A percentile compares a stretch with the other conserved stretches of the same genome.
These are phyloP conservation scores for Gossypium raimondii DNA, from an alignment of 345 rosid genomes.

Conservation along the genomic window DNA sequence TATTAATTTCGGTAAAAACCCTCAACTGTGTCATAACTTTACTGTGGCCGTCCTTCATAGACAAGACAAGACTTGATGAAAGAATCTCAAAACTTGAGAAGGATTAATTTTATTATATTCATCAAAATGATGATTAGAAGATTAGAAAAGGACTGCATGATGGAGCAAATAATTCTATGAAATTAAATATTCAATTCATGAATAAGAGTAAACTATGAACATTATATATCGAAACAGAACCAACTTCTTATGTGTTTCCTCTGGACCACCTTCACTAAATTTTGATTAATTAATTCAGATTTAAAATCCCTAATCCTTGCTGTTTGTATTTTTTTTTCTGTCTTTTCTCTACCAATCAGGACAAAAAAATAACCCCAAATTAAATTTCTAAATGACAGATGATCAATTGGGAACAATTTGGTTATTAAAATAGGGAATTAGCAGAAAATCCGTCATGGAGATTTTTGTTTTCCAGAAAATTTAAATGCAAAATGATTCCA, in stretches of 20 bases:
- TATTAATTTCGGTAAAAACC: background rate
- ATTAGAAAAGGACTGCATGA: slow-evolving; percentile 19
- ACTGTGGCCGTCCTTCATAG: background rate
- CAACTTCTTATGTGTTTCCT: background rate
- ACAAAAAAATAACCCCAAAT: slow-evolving; percentile 6
- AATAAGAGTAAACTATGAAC: slow-evolving; percentile 13
- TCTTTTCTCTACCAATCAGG: slow-evolving; percentile 15
- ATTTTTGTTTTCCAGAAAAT: background rate
- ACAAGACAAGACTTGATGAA: background rate
- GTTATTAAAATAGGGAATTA: background rate
- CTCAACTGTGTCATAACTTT: background rate
- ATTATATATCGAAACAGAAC: background rate
- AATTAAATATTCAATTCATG: slow-evolving; percentile 22
- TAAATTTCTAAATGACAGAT: slow-evolving; percentile 1
- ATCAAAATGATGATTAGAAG: slow-evolving; percentile 41
- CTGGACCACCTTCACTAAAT: slow-evolving; percentile 20
- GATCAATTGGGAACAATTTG: background rate
- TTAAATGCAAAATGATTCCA: slow-evolving; percentile 22
- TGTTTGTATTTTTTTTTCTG: slow-evolving; percentile 26
- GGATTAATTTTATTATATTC: slow-evolving; percentile 17
- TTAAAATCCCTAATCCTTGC: slow-evolving; percentile 16
- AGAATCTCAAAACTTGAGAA: background rate
- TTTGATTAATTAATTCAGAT: background rate
- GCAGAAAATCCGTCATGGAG: background rate
- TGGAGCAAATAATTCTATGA: slow-evolving; percentile 19